Percentiles rank a stretch among this genome's conserved stretches.
Conservation (phyloP, 1,284 basidiomycete species). For the Phlebopus sp. region DNA sequence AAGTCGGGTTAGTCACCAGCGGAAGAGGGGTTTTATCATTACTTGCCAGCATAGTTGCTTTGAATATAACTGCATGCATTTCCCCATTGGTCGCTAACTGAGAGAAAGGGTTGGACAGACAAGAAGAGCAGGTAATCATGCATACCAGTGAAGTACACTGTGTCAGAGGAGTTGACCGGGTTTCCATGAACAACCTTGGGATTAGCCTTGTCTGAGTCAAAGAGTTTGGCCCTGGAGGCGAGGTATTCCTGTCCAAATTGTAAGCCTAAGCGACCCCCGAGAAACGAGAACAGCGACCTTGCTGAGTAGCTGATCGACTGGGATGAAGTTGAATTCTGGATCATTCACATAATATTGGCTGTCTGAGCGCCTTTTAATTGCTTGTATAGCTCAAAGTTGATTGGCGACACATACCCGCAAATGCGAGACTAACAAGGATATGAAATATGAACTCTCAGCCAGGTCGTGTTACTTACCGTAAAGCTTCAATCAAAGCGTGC, state of each 20-base stretch:
- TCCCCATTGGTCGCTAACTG: slow-evolving; percentile 84
- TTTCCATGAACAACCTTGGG: slow-evolving; percentile 72
- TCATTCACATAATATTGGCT: slow-evolving; percentile 88
- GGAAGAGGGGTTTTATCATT: not conserved
- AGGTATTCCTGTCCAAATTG: slow-evolving; percentile 71
- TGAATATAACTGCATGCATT: slow-evolving; percentile 96
- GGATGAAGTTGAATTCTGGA: slow-evolving; percentile 71
- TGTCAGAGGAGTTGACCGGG: slow-evolving; percentile 83
- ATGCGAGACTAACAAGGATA: slow-evolving; percentile 56
- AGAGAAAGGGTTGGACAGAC: slow-evolving; percentile 3
- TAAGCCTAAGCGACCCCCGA: not conserved
- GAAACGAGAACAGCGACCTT: slow-evolving; percentile 47
- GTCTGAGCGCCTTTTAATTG: slow-evolving; percentile 44
- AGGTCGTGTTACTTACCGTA: slow-evolving; percentile 49
- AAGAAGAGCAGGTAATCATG: not conserved
- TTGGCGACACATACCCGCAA: slow-evolving; percentile 57
- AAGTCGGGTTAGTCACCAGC: slow-evolving; percentile 1
- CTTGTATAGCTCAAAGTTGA: not conserved
- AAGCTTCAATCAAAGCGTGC: slow-evolving; percentile 82
- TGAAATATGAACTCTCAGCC: slow-evolving; percentile 4
- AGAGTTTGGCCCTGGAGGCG: slow-evolving; percentile 72
- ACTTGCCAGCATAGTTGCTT: slow-evolving; percentile 81
- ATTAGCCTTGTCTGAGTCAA: slow-evolving; percentile 68
- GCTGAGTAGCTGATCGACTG: slow-evolving; percentile 76
- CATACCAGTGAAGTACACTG: slow-evolving; percentile 86